These are phyloP conservation scores for Penicillium diatomitis DNA, from an alignment of 495 filamentous ascomycete species.

Conservation along the genomic window DNA sequence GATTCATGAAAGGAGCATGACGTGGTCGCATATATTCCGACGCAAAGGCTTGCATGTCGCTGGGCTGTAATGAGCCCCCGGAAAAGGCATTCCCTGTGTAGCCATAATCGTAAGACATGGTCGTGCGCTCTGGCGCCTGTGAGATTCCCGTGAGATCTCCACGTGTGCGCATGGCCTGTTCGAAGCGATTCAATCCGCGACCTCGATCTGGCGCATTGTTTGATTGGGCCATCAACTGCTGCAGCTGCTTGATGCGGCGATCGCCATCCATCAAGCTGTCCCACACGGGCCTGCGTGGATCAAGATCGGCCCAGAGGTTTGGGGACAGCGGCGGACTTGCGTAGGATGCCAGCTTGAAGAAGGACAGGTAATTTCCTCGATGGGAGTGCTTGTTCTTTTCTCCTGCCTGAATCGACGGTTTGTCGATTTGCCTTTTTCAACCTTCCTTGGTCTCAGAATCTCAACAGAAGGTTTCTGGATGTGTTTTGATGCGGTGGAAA, in stretches of 20 bases:
- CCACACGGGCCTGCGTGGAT: slow-evolving; percentile 35
- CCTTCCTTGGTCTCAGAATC: too few relatives aligned
- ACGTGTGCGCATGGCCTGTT: slow-evolving; percentile 30
- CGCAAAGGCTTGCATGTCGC: slow-evolving; percentile 36
- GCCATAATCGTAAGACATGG: slow-evolving; percentile 34
- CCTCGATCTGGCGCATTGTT: slow-evolving; percentile 14
- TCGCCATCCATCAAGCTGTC: slow-evolving; percentile 60
- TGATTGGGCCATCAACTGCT: slow-evolving; percentile 28
- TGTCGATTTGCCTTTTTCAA: too few relatives aligned
- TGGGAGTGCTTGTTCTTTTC: background rate
- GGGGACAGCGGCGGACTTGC: slow-evolving; percentile 49
- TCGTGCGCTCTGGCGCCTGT: slow-evolving; percentile 23
- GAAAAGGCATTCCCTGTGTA: slow-evolving; percentile 35
- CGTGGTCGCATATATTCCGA: slow-evolving; percentile 23
- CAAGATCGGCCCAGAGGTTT: slow-evolving; percentile 43
- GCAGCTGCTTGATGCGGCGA: slow-evolving; percentile 59
- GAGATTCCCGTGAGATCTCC: slow-evolving; percentile 26
- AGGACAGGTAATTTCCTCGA: too few relatives aligned
- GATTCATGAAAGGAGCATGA: background rate
- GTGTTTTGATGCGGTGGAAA: background rate
- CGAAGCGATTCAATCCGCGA: slow-evolving; percentile 26
- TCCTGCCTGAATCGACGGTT: background rate
- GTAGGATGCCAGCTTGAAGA: slow-evolving; percentile 52
- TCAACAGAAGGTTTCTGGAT: too few relatives aligned
- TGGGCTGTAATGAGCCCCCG: slow-evolving; percentile 31